Percentiles rank a stretch among this genome's conserved stretches.
Conservation (phyloP, 129 eudicot species). For the Flaveria linearis region DNA sequence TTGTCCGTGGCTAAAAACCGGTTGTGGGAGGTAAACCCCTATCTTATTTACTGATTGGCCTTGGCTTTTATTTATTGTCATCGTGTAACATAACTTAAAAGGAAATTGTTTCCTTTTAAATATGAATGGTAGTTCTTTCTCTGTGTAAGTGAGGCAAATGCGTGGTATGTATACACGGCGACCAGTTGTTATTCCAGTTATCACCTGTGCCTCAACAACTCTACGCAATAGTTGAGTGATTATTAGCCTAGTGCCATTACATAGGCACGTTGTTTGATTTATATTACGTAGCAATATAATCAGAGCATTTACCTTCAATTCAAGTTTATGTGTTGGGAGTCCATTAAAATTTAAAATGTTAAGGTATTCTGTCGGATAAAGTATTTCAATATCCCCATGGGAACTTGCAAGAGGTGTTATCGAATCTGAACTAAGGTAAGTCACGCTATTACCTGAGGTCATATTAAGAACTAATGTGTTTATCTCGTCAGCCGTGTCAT, state of each 20-base stretch:
- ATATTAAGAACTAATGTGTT: no score
- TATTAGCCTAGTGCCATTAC: conserved; percentile 5
- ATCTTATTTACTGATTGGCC: conserved; percentile 8
- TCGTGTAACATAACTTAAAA: conserved; percentile 8
- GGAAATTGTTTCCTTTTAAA: conserved; percentile 20
- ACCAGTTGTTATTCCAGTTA: neutral
- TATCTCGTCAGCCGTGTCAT: no score
- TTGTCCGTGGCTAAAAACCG: no score
- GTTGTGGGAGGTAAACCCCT: neutral
- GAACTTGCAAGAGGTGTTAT: no score
- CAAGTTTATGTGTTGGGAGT: neutral
- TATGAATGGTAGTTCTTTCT: conserved; percentile 1
- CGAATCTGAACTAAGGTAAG: no score
- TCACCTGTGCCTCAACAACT: neutral
- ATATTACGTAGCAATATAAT: conserved; percentile 4
- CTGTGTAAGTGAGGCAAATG: neutral
- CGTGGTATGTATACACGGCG: no score
- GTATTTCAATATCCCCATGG: no score
- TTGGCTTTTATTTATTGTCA: conserved; percentile 12
- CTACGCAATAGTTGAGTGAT: neutral
- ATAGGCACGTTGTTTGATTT: neutral
- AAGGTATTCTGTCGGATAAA: no score
- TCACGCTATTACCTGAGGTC: no score
- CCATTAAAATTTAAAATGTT: neutral
- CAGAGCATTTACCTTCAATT: neutral